Conservation (phyloP, 2,329 filamentous ascomycete species). For the Aspergillus quadricinctus region DNA sequence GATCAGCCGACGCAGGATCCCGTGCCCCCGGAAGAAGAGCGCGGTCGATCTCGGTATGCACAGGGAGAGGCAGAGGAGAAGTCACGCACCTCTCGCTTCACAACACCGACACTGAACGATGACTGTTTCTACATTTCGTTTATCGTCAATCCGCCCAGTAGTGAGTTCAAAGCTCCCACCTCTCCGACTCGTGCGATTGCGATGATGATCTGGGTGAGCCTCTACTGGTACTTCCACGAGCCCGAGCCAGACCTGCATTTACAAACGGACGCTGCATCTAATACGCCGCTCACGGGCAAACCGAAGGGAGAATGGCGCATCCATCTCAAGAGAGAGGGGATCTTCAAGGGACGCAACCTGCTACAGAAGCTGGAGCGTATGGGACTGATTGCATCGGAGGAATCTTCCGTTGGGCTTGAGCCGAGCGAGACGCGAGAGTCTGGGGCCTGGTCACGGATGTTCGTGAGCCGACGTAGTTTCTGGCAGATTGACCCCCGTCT, state of each 20-base stretch:
- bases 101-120: conserved; percentile 66
- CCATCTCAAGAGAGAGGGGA: conserved; percentile 78
- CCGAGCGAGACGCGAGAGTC: conserved; percentile 55
- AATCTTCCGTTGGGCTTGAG: conserved; percentile 68
- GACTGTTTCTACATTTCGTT: conserved; percentile 90
- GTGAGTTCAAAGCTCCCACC: conserved; percentile 71
- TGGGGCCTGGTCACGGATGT: conserved; percentile 73
- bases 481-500: conserved; percentile 88
- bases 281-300: conserved; percentile 64
- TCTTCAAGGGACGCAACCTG: conserved; percentile 76
- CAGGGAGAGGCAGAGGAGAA: conserved; percentile 28
- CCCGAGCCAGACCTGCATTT: conserved; percentile 64
- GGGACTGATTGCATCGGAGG: conserved; percentile 73
- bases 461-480: conserved; percentile 73
- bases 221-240: conserved; percentile 98
- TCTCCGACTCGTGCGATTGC: conserved; percentile 87
- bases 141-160: conserved; percentile 76
- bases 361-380: conserved; percentile 90
- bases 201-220: conserved; percentile 91
- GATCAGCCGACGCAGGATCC: conserved; percentile 25
- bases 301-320: conserved; percentile 85
- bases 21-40: conserved; percentile 7
- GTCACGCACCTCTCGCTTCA: conserved; percentile 49
- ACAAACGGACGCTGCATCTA: conserved; percentile 57
- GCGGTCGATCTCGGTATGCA: conserved; percentile 9